Evolutionary conservation across 73 alveolate genomes (phyloP).

Genomic region (Paramecium pentaurelia): DNA sequence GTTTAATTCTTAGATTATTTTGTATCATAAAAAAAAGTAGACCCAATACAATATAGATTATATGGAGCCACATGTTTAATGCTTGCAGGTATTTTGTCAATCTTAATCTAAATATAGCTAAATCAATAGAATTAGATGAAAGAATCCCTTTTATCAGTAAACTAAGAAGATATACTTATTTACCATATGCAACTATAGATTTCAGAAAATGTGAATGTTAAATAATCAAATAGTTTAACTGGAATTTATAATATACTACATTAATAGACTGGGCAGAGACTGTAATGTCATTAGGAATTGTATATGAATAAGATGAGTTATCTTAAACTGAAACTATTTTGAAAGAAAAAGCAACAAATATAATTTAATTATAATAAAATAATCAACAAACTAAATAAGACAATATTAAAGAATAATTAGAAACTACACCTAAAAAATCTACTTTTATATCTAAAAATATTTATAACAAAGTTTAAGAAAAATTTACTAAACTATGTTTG

Average conservation of each 20-base stretch:
- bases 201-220: slow-evolving; percentile 44
- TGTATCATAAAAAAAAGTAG: neutral
- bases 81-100: slow-evolving; percentile 41
- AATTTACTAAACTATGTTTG: neutral
- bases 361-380: neutral
- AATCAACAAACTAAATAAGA: neutral
- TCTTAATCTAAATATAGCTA: neutral
- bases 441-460: neutral
- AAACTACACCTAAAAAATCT: neutral
- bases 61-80: slow-evolving; percentile 52
- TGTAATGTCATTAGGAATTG: neutral
- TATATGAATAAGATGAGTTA: neutral
- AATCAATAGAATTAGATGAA: slow-evolving; percentile 54
- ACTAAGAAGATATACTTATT: slow-evolving; percentile 39
- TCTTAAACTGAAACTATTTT: neutral
- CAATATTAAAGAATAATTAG: neutral
- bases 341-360: slow-evolving; percentile 26
- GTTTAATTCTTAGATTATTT: slow-evolving; percentile 6
- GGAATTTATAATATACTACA: slow-evolving; percentile 50
- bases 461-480: neutral
- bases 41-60: neutral
- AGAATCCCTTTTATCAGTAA: slow-evolving; percentile 58
- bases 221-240: neutral
- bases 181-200: slow-evolving; percentile 11
- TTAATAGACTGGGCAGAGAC: slow-evolving; percentile 30